Base-by-base conservation (phyloP, 2,329 filamentous ascomycete species). In the Nemania diffusa region DNA sequence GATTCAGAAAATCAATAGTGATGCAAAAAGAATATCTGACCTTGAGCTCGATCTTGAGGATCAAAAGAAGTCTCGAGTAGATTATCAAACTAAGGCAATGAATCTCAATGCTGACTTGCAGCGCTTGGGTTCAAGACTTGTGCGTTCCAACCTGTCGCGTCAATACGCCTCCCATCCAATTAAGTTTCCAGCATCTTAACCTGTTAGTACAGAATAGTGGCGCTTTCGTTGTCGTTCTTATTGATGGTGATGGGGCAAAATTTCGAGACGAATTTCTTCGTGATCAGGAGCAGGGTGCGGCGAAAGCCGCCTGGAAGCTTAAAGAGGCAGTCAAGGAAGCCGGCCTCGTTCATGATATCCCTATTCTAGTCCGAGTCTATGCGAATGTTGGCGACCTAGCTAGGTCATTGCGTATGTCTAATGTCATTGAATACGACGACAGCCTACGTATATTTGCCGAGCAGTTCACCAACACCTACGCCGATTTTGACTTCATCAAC, bases 221-320 rank as follows among this genome's bases (percentile, higher is more conserved):
- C 37, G 70, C 75, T 44, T 78, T 76, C 68, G 73, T 76, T 48
- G 76, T 77, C 37, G 74, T 78, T 24, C 76, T 78, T 66, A 75
- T 78, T 66, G 77, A 78, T 65, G 77, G 77, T 55, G 77, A 78
- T 57, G 77, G 77, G 5, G 77, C 77, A 62, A 78, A 78, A 69
- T 78, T 78, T 67, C 73, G 73, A 27, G 76, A 78, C 52, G 73
- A 74, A 51, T 77, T 74, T 64, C 69, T 78, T 32, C 76, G 73
- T 32, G 75, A 74, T 53, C 69, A 72, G 42, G 60, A 70, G 9
- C 67, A 71, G 7, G 77, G 77, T 22, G 77, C 75, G 13, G 73
- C 74, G 40, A 74, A 65, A 59, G 77, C 76, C 57, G 76, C 76
- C 1, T 70, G 76, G 62, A 74, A 67, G 59, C 71, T 78, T 68